Conservation (phyloP, 345 rosid species). For the Salix suchowensis region DNA sequence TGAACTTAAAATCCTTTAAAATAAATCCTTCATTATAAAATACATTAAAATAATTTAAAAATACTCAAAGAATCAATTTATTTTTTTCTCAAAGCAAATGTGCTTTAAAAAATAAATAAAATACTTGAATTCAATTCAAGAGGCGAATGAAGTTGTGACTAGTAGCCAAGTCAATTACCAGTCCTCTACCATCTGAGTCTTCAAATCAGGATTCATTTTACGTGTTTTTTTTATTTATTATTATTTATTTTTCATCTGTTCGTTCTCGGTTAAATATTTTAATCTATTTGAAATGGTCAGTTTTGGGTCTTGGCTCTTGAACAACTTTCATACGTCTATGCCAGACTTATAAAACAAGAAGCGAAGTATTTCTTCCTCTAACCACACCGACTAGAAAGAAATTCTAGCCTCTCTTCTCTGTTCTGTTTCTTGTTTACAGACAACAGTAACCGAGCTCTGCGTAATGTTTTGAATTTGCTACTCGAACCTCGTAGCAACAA, state of each 20-base stretch:
- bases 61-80: no score
- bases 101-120: no score
- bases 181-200: not conserved
- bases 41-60: no score
- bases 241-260: not conserved
- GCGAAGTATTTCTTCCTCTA: not conserved
- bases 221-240: not conserved
- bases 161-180: not conserved
- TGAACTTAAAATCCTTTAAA: not conserved
- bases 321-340: not conserved
- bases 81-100: no score
- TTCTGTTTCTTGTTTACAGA: not conserved
- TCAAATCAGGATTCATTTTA: not conserved
- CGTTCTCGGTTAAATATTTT: not conserved
- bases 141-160: not conserved
- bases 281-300: constrained; percentile 3
- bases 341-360: not conserved
- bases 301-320: not conserved
- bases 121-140: no score
- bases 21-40: not conserved
- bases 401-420: no score
- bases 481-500: not conserved
- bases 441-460: not conserved
- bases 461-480: not conserved
- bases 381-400: not conserved